Conservation (phyloP, 1,284 basidiomycete species). For the Boletus semigastroideus region DNA sequence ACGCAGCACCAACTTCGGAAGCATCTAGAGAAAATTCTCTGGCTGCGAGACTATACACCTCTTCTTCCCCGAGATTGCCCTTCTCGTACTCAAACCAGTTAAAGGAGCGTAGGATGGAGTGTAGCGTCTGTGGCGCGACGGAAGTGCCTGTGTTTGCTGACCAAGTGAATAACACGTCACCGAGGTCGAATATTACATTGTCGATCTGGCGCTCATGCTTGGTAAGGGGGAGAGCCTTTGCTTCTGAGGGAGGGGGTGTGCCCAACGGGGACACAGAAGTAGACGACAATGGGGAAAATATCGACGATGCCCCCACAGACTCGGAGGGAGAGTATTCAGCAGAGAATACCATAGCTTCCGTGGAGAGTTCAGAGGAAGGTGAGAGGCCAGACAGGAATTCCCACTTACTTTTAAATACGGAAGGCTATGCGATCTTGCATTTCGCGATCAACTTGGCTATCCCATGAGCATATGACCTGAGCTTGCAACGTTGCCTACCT, state of each 20-base stretch:
- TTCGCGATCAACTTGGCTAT: no score
- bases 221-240: neutral
- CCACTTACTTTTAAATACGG: neutral
- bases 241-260: conserved; percentile 4
- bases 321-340: neutral
- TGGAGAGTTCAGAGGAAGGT: neutral
- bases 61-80: conserved; percentile 19
- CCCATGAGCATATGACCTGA: no score
- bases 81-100: conserved; percentile 29
- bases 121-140: conserved; percentile 14
- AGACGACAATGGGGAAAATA: neutral
- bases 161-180: conserved; percentile 27
- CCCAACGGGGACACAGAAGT: conserved; percentile 2
- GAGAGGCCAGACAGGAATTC: neutral
- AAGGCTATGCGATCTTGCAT: no score
- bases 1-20: conserved; percentile 10
- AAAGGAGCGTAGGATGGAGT: conserved; percentile 15
- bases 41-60: conserved; percentile 11
- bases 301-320: conserved; percentile 1
- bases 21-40: conserved; percentile 20
- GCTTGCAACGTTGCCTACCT: no score
- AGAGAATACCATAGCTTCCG: conserved; percentile 1
- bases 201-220: conserved; percentile 19
- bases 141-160: conserved; percentile 20
- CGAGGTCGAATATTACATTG: conserved; percentile 25